Evolutionary conservation across 495 filamentous ascomycete genomes (phyloP).

Genomic region (Penicillium arizonense): DNA sequence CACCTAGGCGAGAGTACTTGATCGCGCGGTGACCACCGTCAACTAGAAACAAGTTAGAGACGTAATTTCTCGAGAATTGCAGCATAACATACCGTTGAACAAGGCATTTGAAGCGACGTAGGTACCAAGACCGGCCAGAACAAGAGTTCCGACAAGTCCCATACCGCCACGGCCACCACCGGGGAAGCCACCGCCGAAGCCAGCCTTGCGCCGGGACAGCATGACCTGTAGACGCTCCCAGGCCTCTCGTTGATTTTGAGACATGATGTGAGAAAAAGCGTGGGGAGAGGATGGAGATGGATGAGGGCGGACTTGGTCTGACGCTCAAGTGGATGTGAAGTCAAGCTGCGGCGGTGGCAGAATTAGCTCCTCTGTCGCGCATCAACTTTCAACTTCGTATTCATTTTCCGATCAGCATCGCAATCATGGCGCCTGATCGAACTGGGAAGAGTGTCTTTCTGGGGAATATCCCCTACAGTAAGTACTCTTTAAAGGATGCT

Average conservation of each 20-base stretch:
- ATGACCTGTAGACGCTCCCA: constrained; percentile 63
- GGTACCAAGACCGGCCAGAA: constrained; percentile 63
- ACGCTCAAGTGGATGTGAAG: constrained; percentile 23
- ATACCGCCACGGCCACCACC: constrained; percentile 49
- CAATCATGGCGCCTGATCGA: constrained; percentile 55
- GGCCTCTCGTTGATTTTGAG: constrained; percentile 61
- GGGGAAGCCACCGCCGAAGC: constrained; percentile 42
- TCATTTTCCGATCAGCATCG: constrained; percentile 7
- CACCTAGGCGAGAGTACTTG: constrained; percentile 91
- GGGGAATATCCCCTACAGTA: constrained; percentile 75
- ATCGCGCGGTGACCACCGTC: constrained; percentile 99
- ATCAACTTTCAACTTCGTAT: constrained; percentile 8
- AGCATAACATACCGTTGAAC: constrained; percentile 74
- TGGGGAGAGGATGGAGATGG: constrained; percentile 14
- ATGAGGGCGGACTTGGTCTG: constrained; percentile 18
- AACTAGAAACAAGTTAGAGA: constrained; percentile 51
- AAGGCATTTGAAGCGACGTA: constrained; percentile 76
- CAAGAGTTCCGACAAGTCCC: constrained; percentile 45
- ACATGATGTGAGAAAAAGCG: constrained; percentile 40
- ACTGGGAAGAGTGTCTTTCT: constrained; percentile 72
- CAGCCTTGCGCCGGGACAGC: constrained; percentile 52
- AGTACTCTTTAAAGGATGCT: neutral
- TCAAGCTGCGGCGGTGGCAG: constrained; percentile 22
- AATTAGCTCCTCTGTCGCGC: constrained; percentile 18
- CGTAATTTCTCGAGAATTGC: neutral